These are phyloP conservation scores for Saprolegnia diclina DNA, from an alignment of 352 stramenopile species.

Conservation along the genomic window DNA sequence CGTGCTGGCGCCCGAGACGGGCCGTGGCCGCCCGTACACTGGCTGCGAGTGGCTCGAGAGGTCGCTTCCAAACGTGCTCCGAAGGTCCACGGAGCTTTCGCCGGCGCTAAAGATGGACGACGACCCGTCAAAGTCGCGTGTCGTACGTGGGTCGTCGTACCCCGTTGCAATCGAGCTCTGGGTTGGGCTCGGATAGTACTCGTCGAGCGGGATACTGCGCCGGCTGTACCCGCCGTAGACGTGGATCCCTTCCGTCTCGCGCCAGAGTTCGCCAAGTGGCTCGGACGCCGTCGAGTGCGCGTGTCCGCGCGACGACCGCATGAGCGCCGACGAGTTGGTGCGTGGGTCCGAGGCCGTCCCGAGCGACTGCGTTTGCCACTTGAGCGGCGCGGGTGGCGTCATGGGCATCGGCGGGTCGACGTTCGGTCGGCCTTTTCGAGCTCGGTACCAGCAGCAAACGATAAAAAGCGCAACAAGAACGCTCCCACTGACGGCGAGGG, in stretches of 20 bases:
- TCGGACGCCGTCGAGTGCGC: conserved; percentile 4
- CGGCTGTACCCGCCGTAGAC: neutral
- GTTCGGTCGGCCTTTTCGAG: neutral
- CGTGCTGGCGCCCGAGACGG: neutral
- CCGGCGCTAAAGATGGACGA: conserved; percentile 8
- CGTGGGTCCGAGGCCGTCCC: neutral
- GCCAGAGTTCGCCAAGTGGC: neutral
- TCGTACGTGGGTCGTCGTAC: conserved; percentile 14
- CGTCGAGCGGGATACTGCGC: neutral
- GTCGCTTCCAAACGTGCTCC: conserved; percentile 7
- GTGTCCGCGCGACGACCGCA: neutral
- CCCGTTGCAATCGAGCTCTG: conserved; percentile 18
- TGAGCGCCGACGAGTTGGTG: conserved; percentile 1
- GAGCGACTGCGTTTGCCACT: conserved; percentile 6
- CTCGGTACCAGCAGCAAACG: neutral
- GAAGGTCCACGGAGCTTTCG: neutral
- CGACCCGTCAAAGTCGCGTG: neutral
- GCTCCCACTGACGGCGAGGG: neutral
- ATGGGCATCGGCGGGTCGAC: neutral
- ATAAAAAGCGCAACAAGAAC: neutral
- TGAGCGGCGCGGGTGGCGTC: neutral
- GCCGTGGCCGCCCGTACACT: neutral
- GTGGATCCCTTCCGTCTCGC: neutral
- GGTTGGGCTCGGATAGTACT: conserved; percentile 1
- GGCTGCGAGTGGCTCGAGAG: neutral